These are phyloP conservation scores for Polyporus arcularius DNA, from an alignment of 768 basidiomycete genomes.

Conservation along the genomic window DNA sequence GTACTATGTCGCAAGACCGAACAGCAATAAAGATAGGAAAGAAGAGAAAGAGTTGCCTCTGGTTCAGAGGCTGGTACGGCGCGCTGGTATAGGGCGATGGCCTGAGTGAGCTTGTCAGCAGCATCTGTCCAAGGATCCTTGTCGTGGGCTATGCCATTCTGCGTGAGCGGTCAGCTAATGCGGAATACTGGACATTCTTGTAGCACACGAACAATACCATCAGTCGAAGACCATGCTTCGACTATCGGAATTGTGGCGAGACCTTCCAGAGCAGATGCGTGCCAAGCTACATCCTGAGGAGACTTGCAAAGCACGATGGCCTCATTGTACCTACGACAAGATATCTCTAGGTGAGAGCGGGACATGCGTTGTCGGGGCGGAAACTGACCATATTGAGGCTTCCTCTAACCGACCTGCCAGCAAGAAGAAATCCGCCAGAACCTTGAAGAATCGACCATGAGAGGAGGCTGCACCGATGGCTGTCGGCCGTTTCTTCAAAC, in stretches of 20 bases:
- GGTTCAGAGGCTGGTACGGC: conserved; percentile 44
- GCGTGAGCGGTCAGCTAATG: conserved; percentile 3
- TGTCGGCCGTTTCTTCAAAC: conserved; percentile 60
- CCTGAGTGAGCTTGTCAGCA: conserved; percentile 73
- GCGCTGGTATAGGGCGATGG: conserved; percentile 59
- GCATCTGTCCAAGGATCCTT: conserved; percentile 80
- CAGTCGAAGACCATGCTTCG: conserved; percentile 81
- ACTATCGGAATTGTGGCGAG: conserved; percentile 76
- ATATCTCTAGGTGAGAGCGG: background rate
- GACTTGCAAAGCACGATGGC: conserved; percentile 75
- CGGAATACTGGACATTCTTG: background rate
- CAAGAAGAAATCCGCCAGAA: conserved; percentile 86
- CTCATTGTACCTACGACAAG: conserved; percentile 75
- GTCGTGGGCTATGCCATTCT: conserved; percentile 57
- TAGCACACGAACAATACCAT: conserved; percentile 59
- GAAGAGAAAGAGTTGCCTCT: conserved; percentile 59
- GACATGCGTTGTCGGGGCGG: conserved; percentile 4
- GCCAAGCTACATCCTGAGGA: conserved; percentile 82
- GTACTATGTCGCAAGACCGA: conserved; percentile 72
- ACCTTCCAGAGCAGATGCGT: conserved; percentile 86
- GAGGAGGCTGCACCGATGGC: conserved; percentile 70
- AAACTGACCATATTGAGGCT: conserved; percentile 70
- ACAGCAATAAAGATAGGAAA: conserved; percentile 67
- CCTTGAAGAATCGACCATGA: conserved; percentile 84
- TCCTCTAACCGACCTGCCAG: conserved; percentile 86